These are phyloP conservation scores for Conticribra weissflogii DNA, from an alignment of 108 stramenopile genomes.

Conservation along the genomic window DNA sequence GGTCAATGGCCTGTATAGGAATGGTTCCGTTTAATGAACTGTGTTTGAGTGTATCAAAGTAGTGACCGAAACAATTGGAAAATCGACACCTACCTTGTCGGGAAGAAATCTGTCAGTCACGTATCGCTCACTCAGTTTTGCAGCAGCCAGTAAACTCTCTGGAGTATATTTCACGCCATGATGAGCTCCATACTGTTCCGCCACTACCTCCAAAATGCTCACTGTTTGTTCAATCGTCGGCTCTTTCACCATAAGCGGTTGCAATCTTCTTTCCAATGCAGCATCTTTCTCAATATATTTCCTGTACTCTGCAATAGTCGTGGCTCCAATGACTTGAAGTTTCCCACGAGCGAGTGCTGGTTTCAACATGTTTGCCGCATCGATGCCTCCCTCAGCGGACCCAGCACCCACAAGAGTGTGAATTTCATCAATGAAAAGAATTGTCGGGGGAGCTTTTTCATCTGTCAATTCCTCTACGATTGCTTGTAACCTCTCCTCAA, in stretches of 20 bases:
- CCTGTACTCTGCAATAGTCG: constrained; percentile 89
- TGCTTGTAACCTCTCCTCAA: constrained; percentile 87
- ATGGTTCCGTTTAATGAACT: background rate
- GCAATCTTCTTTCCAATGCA: constrained; percentile 88
- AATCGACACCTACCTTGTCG: constrained; percentile 62
- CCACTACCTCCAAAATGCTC: constrained; percentile 77
- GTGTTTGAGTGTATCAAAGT: background rate
- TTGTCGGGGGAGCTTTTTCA: constrained; percentile 78
- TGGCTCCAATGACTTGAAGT: constrained; percentile 90
- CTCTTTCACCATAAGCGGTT: constrained; percentile 87
- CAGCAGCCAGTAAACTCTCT: constrained; percentile 66
- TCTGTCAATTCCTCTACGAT: constrained; percentile 82
- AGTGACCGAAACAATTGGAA: background rate
- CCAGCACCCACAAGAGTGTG: constrained; percentile 88
- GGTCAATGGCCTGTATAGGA: constrained; percentile 77
- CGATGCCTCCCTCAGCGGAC: constrained; percentile 86
- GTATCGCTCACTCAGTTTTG: constrained; percentile 76
- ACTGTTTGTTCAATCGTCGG: constrained; percentile 78
- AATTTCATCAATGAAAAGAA: constrained; percentile 87
- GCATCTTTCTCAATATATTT: constrained; percentile 94
- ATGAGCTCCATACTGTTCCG: constrained; percentile 69
- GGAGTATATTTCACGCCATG: constrained; percentile 74
- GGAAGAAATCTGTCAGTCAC: constrained; percentile 85
- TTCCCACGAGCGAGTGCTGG: constrained; percentile 86
- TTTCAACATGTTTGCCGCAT: constrained; percentile 93